Conservation (phyloP, 2,329 filamentous ascomycete species). For the Mollisia scopiformis region DNA sequence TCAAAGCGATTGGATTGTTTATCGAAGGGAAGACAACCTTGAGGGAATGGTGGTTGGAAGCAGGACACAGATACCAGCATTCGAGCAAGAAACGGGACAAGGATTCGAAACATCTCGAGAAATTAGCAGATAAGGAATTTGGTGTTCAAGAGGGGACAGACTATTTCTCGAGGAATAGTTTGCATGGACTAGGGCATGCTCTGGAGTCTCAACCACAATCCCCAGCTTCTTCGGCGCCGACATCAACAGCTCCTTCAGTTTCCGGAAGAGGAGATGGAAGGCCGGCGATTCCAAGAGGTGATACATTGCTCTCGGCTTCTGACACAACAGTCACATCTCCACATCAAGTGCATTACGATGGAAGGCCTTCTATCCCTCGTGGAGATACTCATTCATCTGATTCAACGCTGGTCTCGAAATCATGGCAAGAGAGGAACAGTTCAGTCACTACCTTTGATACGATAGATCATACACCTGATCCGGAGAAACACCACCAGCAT, state of each 20-base stretch:
- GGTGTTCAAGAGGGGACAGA: conserved; percentile 32
- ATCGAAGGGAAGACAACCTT: conserved; percentile 52
- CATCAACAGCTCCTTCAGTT: conserved; percentile 6
- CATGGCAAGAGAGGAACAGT: conserved; percentile 26
- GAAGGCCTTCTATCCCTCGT: conserved; percentile 15
- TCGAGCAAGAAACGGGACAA: conserved; percentile 17
- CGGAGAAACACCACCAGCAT: conserved; percentile 17
- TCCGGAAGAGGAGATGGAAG: conserved; percentile 18
- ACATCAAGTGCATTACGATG: conserved; percentile 11
- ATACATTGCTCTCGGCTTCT: conserved; percentile 17
- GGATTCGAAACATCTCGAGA: conserved; percentile 17
- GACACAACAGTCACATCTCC: conserved; percentile 3
- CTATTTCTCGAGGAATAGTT: conserved; percentile 25
- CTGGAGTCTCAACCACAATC: conserved; percentile 15
- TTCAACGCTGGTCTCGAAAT: conserved; percentile 23
- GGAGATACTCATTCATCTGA: conserved; percentile 19
- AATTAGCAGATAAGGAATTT: conserved; percentile 33
- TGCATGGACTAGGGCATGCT: conserved; percentile 23
- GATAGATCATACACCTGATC: conserved; percentile 18
- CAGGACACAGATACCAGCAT: conserved; percentile 28
- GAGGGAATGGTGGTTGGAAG: conserved; percentile 35
- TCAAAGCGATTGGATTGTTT: conserved; percentile 55
- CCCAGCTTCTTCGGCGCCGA: conserved; percentile 19
- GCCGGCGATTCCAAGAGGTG: conserved; percentile 19
- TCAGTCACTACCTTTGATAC: conserved; percentile 31